phyloP scores from a whole-genome alignment of 2,329 filamentous ascomycete species.

The Colletotrichum tamarilloi region DNA sequence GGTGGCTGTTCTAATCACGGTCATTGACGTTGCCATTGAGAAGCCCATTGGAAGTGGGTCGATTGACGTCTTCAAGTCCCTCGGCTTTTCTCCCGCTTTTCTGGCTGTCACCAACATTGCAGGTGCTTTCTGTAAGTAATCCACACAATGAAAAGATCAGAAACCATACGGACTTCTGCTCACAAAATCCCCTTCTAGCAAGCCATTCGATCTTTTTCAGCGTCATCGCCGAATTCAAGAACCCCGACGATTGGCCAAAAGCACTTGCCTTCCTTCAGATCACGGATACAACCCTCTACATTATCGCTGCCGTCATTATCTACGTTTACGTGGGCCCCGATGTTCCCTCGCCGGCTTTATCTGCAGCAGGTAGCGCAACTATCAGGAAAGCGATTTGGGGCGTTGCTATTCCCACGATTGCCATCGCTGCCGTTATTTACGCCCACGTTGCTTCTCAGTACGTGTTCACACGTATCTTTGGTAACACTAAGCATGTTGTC shows the following conservation, averaged over 20 bases:
- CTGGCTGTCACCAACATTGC: constrained; percentile 72
- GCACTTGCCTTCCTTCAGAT: constrained; percentile 58
- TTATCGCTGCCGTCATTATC: constrained; percentile 72
- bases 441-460: constrained; percentile 75
- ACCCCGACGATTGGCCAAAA: constrained; percentile 70
- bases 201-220: constrained; percentile 76
- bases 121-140: constrained; percentile 65
- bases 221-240: constrained; percentile 72
- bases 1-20: constrained; percentile 71
- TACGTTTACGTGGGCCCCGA: constrained; percentile 73
- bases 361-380: constrained; percentile 62
- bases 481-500: constrained; percentile 65
- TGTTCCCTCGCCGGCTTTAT: constrained; percentile 74
- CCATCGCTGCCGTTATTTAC: constrained; percentile 78
- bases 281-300: constrained; percentile 71
- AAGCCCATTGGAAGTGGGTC: constrained; percentile 49
- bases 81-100: constrained; percentile 63
- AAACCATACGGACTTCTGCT: background rate
- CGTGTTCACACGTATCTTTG: constrained; percentile 72
- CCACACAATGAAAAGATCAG: background rate
- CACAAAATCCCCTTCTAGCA: constrained; percentile 32
- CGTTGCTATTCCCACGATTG: constrained; percentile 75
- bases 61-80: constrained; percentile 48
- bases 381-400: constrained; percentile 75
- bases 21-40: constrained; percentile 69